phyloP scores from a whole-genome alignment of 2,329 filamentous ascomycete genomes.

The Neonectria faginata region DNA sequence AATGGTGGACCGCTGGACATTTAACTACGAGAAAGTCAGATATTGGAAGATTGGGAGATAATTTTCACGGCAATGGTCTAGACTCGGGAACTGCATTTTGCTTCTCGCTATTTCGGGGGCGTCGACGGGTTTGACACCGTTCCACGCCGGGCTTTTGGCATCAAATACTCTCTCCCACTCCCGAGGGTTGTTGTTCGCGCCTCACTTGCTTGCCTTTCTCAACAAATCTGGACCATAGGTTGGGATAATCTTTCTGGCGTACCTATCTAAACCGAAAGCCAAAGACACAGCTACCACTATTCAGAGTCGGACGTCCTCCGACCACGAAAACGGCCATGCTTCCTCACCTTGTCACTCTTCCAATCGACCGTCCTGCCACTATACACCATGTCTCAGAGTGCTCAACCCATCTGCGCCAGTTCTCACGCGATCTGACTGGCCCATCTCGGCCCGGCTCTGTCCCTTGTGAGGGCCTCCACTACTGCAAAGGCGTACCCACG shows the following conservation, averaged over 20 bases:
- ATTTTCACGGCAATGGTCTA: neutral
- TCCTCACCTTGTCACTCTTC: neutral
- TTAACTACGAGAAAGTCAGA: neutral
- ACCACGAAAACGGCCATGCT: neutral
- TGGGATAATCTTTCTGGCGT: neutral
- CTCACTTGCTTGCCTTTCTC: neutral
- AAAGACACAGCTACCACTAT: neutral
- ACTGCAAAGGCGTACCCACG: neutral
- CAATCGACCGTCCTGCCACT: slow-evolving; percentile 11
- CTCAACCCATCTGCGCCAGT: slow-evolving; percentile 26
- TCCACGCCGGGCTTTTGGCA: neutral
- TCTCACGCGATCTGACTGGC: slow-evolving; percentile 38
- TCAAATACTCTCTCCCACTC: neutral
- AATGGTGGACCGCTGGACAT: neutral
- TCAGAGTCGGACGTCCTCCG: neutral
- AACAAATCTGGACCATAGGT: neutral
- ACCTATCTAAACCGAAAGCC: neutral
- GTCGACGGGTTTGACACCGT: neutral
- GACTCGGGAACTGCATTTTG: slow-evolving; percentile 3
- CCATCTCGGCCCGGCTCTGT: slow-evolving; percentile 30
- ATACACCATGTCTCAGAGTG: slow-evolving; percentile 36
- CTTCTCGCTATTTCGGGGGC: neutral
- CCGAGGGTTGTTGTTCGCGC: neutral
- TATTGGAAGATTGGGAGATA: too few species aligned
- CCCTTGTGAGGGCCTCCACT: slow-evolving; percentile 5